phyloP scores from a whole-genome alignment of 495 filamentous ascomycete genomes.

The Aspergillus nidulans region DNA sequence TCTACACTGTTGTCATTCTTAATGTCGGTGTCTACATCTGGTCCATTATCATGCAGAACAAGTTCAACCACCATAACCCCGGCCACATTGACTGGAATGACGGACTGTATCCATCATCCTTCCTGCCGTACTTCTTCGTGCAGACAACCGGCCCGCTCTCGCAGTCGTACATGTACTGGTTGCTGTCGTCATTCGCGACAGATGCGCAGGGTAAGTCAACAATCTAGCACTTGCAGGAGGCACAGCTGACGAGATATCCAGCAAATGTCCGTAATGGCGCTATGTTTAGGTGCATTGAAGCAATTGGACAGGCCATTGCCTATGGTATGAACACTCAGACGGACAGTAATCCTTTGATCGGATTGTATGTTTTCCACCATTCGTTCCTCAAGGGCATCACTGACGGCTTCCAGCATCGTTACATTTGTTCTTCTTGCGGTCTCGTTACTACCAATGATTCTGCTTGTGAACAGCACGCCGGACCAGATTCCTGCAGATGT shows the following conservation, averaged over 20 bases:
- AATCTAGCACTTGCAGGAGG: not conserved
- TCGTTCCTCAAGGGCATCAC: not conserved
- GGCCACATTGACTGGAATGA: constrained; percentile 27
- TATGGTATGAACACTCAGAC: constrained; percentile 32
- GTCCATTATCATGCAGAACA: constrained; percentile 28
- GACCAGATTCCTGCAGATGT: constrained; percentile 29
- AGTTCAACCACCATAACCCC: constrained; percentile 23
- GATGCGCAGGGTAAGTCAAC: constrained; percentile 24
- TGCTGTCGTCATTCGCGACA: constrained; percentile 27
- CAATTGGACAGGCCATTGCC: constrained; percentile 26
- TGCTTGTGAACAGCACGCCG: constrained; percentile 28
- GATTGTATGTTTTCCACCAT: constrained; percentile 21
- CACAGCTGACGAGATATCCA: not conserved
- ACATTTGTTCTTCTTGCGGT: constrained; percentile 23
- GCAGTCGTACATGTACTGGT: constrained; percentile 33
- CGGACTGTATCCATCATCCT: constrained; percentile 21
- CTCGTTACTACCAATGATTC: constrained; percentile 23
- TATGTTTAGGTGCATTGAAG: constrained; percentile 29
- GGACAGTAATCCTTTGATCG: constrained; percentile 21
- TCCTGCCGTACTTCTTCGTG: constrained; percentile 31
- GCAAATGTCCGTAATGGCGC: constrained; percentile 31
- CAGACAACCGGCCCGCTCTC: constrained; percentile 28
- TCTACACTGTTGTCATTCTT: constrained; percentile 25
- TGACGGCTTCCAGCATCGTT: constrained; percentile 16
- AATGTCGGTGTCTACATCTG: constrained; percentile 29